Evolutionary conservation across 2,329 filamentous ascomycete genomes (phyloP), one percentile per base, ranked within the genome.

Genomic region (Zalaria sp.): DNA sequence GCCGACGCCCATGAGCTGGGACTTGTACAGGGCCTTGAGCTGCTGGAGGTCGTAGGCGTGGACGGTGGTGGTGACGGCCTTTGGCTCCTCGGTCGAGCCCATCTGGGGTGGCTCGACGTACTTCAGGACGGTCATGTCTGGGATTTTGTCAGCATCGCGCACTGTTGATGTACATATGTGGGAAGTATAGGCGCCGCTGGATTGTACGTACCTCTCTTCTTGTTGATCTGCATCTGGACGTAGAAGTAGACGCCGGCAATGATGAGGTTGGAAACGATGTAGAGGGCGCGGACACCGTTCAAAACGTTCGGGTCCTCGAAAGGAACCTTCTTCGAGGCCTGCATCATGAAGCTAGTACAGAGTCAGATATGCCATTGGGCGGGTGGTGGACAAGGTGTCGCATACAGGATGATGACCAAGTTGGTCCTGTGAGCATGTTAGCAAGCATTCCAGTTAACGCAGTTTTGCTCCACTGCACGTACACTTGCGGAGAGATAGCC

Each of bases 111-210:
- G 89, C 71, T 98, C 91, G 61, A 98, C 88, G 68, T 98, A 98
- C 70, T 98, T 96, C 60, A 98, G 79, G 3, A 91, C 94, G 25
- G 88, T 94, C 68, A 95, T 76, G 61, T 98, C 91, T 96, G 58
- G 27, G 39, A 4, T 26, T 27, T 27, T 25, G 27, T 47, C 34
- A 48, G 43, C 29, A 35, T 29, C 25, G 29, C 4, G 4, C 32
- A 40, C 18, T 18, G 18, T 18, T 18, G 18, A 18, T 18, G 18
- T 18, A 18, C 18, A 18, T 38, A 5, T 11, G 6, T 7, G 26
- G 37, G 11, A 25, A 28, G 26, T 11, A 31, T 27, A 18, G 18
- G 18, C 18, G 32, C 25, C 25, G 29, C 37, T 46, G 26, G 5
- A 8, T 10, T n/a, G 26, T 34, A 32, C 75, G 47, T 73, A 96